Evolutionary conservation across 345 rosid genomes (phyloP).

Genomic region (Camelina neglecta): DNA sequence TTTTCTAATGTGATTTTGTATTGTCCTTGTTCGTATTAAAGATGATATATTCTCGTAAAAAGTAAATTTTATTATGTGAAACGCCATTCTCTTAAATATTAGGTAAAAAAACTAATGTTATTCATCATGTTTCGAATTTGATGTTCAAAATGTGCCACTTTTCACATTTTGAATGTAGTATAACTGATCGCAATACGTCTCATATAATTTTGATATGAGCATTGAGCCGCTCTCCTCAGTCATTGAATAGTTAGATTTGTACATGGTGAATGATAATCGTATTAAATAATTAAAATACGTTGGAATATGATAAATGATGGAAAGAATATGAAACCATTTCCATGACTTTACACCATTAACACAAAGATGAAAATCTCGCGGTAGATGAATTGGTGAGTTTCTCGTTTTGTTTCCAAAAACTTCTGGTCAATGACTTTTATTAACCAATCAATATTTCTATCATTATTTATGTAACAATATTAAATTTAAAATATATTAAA

Average conservation of each 20-base stretch:
- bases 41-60: conserved; percentile 14
- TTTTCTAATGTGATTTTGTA: conserved; percentile 23
- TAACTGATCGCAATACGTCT: neutral
- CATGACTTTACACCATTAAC: neutral
- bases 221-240: conserved; percentile 2
- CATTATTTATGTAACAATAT: neutral
- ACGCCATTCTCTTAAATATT: neutral
- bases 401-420: neutral
- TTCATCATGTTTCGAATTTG: neutral
- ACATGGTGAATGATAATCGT: neutral
- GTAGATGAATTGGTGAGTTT: neutral
- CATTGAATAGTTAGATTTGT: neutral
- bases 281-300: neutral
- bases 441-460: neutral
- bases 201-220: neutral
- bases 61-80: neutral
- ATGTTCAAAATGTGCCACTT: neutral
- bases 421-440: neutral
- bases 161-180: neutral
- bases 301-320: neutral
- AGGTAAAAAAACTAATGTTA: neutral
- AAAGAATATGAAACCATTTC: neutral
- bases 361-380: neutral
- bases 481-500: neutral
- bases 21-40: conserved; percentile 14